phyloP scores from a whole-genome alignment of 139 green algal genomes.

The Yamagishiella unicocca region DNA sequence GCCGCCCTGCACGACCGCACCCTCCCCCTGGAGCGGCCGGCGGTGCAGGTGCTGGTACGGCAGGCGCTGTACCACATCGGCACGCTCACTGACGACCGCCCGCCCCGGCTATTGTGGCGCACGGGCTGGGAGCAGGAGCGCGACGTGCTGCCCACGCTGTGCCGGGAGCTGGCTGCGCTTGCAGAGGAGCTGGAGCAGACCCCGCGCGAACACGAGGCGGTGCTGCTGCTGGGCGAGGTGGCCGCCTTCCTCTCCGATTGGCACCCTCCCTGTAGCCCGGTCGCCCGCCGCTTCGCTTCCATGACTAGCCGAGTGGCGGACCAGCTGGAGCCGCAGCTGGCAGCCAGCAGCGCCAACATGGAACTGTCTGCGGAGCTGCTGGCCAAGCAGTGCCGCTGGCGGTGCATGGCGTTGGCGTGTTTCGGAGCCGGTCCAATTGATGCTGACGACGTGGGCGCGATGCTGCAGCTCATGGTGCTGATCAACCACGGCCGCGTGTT shows the following conservation, averaged over 20 bases:
- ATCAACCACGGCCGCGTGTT: constrained; percentile 60
- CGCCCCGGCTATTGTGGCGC: not conserved
- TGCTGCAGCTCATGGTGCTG: constrained; percentile 48
- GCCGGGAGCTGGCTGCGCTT: constrained; percentile 29
- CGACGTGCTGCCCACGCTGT: constrained; percentile 45
- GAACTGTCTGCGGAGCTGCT: constrained; percentile 25
- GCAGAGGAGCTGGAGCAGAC: constrained; percentile 54
- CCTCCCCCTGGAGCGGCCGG: constrained; percentile 48
- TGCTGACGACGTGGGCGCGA: constrained; percentile 25
- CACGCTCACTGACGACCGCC: not conserved
- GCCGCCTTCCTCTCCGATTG: constrained; percentile 58
- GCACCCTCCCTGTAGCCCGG: not conserved
- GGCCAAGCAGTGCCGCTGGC: constrained; percentile 50
- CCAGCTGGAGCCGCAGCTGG: not conserved
- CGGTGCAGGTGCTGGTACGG: constrained; percentile 53
- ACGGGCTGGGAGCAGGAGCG: constrained; percentile 2
- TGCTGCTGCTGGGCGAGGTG: constrained; percentile 63
- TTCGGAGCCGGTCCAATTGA: not conserved
- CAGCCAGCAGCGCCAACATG: not conserved
- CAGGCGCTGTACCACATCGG: constrained; percentile 61
- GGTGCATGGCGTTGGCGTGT: constrained; percentile 47
- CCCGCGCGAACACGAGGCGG: constrained; percentile 50
- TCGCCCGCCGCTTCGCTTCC: constrained; percentile 60
- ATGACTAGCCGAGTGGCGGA: constrained; percentile 57
- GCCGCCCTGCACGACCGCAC: constrained; percentile 40